Base-by-base conservation (phyloP, 2,329 filamentous ascomycete genomes). In the Colletotrichum costaricense region DNA sequence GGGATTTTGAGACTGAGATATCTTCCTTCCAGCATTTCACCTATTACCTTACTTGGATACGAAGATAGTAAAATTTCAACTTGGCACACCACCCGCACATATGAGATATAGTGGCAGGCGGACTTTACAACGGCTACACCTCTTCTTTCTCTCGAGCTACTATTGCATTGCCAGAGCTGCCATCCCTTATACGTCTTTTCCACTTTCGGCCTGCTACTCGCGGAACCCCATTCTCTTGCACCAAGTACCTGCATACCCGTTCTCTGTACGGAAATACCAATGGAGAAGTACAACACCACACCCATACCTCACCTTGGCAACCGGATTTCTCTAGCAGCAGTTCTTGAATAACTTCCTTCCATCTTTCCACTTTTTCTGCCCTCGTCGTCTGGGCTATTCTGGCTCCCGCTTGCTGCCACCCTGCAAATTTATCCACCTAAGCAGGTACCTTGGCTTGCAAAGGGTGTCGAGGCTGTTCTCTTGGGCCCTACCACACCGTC, bases 291-390 rank as follows among this genome's bases (percentile, higher is more conserved):
- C 54, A 56, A 12, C 64, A 58, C 35, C 65, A 24, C 24, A 22
- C 16, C 9, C 28, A 28, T 22, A 30, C 9, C 28, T 22, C 14
- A 30, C 9, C 22, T 22, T 22, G 38, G 22, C 28, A 30, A 35
- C 24, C 30, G 38, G 9, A 28, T 28, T 28, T 38, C 59, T 30
- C 58, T 63, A 54, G 54, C 30, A 54, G 30, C 65, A 52, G 55
- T 57, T 69, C 30, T 57, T 69, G 65, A 58, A 58, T 26, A 54
- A 59, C 30, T 54, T 64, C n/a, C 52, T 72, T 22, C 42, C 64
- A 26, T 58, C n/a, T 38, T 42, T 42, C 38, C 16, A 42, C 49
- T 35, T n/a, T 14, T 38, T 28, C 64, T 35, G 35, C 11, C 14
- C 14, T 33, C 42, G 7, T 24, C 16, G 16, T 19, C n/a, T 30